These are phyloP conservation scores for Phragmites australis DNA, from an alignment of 176 grass and related monocot genomes.

Conservation along the genomic window DNA sequence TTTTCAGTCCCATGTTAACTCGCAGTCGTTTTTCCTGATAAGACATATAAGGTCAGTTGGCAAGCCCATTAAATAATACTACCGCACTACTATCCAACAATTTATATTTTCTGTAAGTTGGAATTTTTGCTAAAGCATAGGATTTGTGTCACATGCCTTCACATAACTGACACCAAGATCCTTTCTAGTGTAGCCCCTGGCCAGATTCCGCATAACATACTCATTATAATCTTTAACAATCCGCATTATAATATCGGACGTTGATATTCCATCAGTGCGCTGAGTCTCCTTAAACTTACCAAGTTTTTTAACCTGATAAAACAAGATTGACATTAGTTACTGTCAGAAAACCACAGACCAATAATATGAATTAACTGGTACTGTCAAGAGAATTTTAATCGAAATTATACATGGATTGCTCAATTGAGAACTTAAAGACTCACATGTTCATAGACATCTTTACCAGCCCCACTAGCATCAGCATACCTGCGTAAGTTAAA, in stretches of 20 bases:
- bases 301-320: constrained; percentile 73
- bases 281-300: constrained; percentile 95
- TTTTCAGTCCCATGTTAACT: constrained; percentile 97
- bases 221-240: constrained; percentile 98
- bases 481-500: constrained; percentile 73
- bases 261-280: constrained; percentile 94
- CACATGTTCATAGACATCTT: constrained; percentile 96
- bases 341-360: constrained; percentile 4
- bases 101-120: neutral
- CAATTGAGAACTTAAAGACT: constrained; percentile 42
- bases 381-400: constrained; percentile 3
- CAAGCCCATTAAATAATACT: constrained; percentile 16
- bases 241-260: constrained; percentile 99
- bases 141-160: constrained; percentile 55
- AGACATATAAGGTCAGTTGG: constrained; percentile 25
- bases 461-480: constrained; percentile 91
- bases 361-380: constrained; percentile 2
- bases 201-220: constrained; percentile 98
- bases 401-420: constrained; percentile 8
- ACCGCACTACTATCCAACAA: constrained; percentile 12
- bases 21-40: constrained; percentile 85
- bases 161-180: constrained; percentile 98
- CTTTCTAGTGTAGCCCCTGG: constrained; percentile 88
- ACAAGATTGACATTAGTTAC: constrained; percentile 13
- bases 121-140: constrained; percentile 4